phyloP scores from a whole-genome alignment of 495 filamentous ascomycete genomes.

The Lindgomyces ingoldianus region DNA sequence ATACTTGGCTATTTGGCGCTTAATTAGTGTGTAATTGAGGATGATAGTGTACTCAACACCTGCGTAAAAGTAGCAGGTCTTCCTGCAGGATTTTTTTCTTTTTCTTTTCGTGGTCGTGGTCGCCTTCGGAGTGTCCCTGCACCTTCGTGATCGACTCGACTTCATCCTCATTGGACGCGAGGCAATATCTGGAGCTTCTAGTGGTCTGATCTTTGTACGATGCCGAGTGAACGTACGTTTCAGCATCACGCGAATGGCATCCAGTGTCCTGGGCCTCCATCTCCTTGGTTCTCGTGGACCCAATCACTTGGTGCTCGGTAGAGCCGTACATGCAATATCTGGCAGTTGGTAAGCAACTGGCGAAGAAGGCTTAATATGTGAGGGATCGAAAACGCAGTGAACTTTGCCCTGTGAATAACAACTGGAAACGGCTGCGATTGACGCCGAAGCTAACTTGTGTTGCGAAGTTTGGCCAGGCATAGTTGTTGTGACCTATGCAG shows the following conservation, averaged over 20 bases:
- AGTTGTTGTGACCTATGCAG: not conserved
- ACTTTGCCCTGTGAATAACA: constrained; percentile 29
- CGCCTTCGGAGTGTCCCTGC: constrained; percentile 5
- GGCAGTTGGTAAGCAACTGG: not conserved
- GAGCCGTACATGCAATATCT: constrained; percentile 49
- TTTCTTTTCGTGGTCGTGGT: constrained; percentile 19
- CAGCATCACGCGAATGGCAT: constrained; percentile 53
- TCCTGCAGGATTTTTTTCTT: constrained; percentile 26
- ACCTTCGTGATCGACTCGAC: constrained; percentile 49
- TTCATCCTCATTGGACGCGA: constrained; percentile 54
- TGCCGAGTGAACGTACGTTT: constrained; percentile 47
- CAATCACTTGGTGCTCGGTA: constrained; percentile 48
- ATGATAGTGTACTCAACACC: constrained; percentile 57
- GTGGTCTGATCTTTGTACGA: too few species aligned
- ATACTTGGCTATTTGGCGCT: too few species aligned
- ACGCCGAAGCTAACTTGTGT: not conserved
- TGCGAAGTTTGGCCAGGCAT: not conserved
- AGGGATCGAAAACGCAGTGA: constrained; percentile 5
- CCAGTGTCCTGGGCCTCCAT: constrained; percentile 53
- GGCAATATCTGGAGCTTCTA: too few species aligned
- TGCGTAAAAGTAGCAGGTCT: constrained; percentile 66
- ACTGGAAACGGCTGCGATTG: constrained; percentile 25
- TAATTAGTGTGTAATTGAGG: not conserved
- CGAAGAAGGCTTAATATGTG: not conserved
- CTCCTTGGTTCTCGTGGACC: constrained; percentile 50